Evolutionary conservation across 345 rosid species (phyloP), one percentile per base, ranked within the genome.

Genomic region (Erucastrum elatum): DNA sequence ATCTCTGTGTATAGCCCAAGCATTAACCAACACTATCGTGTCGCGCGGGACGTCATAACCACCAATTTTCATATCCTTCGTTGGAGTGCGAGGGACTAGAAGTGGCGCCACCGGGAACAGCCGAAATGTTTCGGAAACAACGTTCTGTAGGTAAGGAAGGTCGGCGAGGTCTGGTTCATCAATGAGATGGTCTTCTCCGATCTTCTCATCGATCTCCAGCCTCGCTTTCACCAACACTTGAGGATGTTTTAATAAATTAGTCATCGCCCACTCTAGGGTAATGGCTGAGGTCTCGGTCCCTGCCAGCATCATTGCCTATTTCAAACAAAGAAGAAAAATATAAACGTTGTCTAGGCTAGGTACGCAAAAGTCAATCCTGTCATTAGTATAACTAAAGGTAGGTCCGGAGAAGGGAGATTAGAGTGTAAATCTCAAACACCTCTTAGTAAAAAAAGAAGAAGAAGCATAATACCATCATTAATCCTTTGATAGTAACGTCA

Each of bases 201-300:
- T 68, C 4, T 71, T 74, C 4, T 46, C 56, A 44, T 88, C 87
- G 10, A 90, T 84, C 66, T 90, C 94, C 0, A 25, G 21, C 67
- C 77, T 87, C 1, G 91, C 92, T 53, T 81, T 87, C 59, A 64
- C 53, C 16, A 91, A 3, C 1, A 71, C 71, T 9, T 84, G 29
- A 0, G 89, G 91, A 33, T 91, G 68, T 70, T 83, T 90, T 0
- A 90, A 71, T 29, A 90, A 15, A 51, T 81, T 84, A 4, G 91
- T 78, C 75, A 87, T 44, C 6, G 84, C 88, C 97, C 91, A 88
- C 51, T 92, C 97, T 80, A 90, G 16, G 0, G 91, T 86, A 3
- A 65, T 72, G 0, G 85, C 83, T 3, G 93, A 85, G 5, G 97
- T 90, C 6, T 90, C 89, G 0, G 90, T 84, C 55, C 92, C 97